Evolutionary conservation across 371 early-diverging fungal species (phyloP).

Genomic region (Mortierella sp.): DNA sequence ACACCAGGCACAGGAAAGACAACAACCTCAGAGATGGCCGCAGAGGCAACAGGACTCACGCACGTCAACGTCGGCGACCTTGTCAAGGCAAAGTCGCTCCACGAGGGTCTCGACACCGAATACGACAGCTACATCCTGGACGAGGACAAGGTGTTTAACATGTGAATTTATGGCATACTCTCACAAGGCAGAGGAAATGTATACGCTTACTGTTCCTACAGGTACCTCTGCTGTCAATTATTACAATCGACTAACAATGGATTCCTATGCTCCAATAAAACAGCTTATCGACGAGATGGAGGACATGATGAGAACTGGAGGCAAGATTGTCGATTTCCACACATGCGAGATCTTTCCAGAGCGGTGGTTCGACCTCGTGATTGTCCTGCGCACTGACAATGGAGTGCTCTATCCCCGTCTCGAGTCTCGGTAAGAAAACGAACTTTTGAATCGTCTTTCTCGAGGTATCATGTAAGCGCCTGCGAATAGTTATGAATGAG

Average conservation of each 20-base stretch:
- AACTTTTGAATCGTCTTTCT: background rate
- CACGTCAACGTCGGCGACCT: conserved; percentile 93
- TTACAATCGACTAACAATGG: background rate
- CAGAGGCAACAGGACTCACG: conserved; percentile 69
- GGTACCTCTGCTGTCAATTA: no score
- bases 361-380: conserved; percentile 96
- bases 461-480: no score
- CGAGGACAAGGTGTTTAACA: conserved; percentile 87
- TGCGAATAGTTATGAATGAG: no score
- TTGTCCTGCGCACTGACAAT: conserved; percentile 91
- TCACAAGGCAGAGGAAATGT: no score
- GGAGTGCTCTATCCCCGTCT: conserved; percentile 88
- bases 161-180: background rate
- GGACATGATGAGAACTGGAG: conserved; percentile 81
- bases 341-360: conserved; percentile 96
- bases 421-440: conserved; percentile 73
- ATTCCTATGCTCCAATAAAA: background rate
- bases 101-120: conserved; percentile 90
- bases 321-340: conserved; percentile 94
- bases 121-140: conserved; percentile 94
- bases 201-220: no score
- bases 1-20: conserved; percentile 99
- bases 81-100: conserved; percentile 88
- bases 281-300: conserved; percentile 91
- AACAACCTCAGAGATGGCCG: conserved; percentile 88